phyloP scores from a whole-genome alignment of 768 basidiomycete species.

The Lactifluus pinguis region DNA sequence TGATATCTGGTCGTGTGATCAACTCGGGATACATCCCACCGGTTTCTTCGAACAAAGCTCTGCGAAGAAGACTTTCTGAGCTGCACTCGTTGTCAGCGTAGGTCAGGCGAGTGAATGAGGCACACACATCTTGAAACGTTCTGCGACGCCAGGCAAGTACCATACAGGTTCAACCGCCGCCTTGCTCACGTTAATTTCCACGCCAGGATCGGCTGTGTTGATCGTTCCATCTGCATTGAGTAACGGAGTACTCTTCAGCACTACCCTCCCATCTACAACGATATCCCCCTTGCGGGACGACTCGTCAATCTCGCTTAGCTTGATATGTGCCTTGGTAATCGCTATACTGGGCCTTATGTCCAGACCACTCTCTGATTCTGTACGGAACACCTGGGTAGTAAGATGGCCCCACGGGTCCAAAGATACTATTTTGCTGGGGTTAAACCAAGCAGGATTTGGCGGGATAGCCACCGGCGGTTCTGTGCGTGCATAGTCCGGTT shows the following conservation, averaged over 20 bases:
- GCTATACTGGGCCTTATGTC: constrained; percentile 91
- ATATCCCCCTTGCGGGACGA: constrained; percentile 64
- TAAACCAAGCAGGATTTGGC: constrained; percentile 69
- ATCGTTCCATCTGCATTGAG: constrained; percentile 53
- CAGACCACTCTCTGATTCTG: constrained; percentile 57
- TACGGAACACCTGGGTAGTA: constrained; percentile 60
- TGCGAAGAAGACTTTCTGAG: constrained; percentile 73
- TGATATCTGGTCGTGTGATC: constrained; percentile 91
- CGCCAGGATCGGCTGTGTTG: constrained; percentile 55
- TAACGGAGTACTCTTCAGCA: constrained; percentile 57
- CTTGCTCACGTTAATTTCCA: constrained; percentile 85
- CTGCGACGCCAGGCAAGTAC: constrained; percentile 90
- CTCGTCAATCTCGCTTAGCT: constrained; percentile 89
- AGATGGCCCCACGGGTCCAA: constrained; percentile 94
- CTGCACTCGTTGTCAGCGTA: constrained; percentile 29
- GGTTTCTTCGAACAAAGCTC: constrained; percentile 94
- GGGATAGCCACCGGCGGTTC: constrained; percentile 79
- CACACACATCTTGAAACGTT: constrained; percentile 84
- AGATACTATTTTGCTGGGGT: constrained; percentile 73
- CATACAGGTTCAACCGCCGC: constrained; percentile 96
- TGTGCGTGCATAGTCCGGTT: constrained; percentile 73
- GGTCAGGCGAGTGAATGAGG: not conserved
- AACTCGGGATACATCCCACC: constrained; percentile 96
- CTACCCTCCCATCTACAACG: constrained; percentile 72
- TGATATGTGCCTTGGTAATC: constrained; percentile 88